phyloP scores from a whole-genome alignment of 768 basidiomycete species.

The Phlebiopsis flavidoalba region DNA sequence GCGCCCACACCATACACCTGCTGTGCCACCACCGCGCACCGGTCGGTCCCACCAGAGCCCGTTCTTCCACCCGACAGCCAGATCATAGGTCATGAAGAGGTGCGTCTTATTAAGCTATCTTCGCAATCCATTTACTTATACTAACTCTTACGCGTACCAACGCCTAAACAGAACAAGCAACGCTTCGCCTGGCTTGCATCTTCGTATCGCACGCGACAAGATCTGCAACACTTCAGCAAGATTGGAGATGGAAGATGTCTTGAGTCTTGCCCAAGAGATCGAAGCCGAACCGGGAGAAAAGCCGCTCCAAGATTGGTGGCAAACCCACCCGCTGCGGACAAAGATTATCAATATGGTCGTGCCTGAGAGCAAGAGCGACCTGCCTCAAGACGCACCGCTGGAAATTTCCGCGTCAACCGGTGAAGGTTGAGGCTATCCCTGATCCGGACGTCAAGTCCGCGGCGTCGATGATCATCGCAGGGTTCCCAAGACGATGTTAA shows the following conservation, averaged over 20 bases:
- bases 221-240: constrained; percentile 75
- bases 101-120: constrained; percentile 20
- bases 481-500: constrained; percentile 21
- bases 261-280: constrained; percentile 26
- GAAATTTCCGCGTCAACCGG: not conserved
- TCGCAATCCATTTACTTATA: not conserved
- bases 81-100: constrained; percentile 60
- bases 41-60: constrained; percentile 9
- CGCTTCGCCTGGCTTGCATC: constrained; percentile 77
- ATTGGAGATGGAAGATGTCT: constrained; percentile 73
- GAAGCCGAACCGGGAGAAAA: constrained; percentile 14
- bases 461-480: not conserved
- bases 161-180: constrained; percentile 55
- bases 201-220: constrained; percentile 70
- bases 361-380: not conserved
- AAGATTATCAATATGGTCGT: not conserved
- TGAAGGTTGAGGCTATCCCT: not conserved
- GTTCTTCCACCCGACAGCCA: constrained; percentile 40
- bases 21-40: constrained; percentile 12
- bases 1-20: constrained; percentile 12
- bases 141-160: no score
- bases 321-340: constrained; percentile 1
- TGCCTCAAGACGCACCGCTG: not conserved
- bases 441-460: not conserved
- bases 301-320: constrained; percentile 5